Conservation (phyloP, 768 basidiomycete species). For the Suillus paluster region DNA sequence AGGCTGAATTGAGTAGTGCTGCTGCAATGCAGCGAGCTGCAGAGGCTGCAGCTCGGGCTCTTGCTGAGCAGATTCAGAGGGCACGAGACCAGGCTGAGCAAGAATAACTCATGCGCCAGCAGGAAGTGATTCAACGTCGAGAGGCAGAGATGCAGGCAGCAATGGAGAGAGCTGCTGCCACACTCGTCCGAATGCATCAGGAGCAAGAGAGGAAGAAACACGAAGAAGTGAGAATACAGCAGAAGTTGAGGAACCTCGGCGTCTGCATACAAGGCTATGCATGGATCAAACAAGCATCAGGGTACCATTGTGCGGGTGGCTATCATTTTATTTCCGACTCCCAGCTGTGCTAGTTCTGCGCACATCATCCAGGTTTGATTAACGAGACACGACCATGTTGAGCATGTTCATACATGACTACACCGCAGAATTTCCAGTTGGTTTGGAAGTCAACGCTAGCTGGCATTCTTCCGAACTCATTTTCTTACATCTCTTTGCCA, state of each 20-base stretch:
- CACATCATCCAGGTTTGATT: background rate
- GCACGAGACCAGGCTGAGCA: slow-evolving; percentile 28
- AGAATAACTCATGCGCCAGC: slow-evolving; percentile 20
- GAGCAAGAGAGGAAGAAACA: slow-evolving; percentile 28
- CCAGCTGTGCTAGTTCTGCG: slow-evolving; percentile 25
- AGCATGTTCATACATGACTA: too few species aligned
- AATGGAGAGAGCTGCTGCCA: slow-evolving; percentile 23
- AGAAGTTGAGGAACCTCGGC: slow-evolving; percentile 50
- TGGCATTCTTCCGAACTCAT: too few species aligned
- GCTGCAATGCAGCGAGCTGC: slow-evolving; percentile 18
- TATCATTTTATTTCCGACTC: slow-evolving; percentile 42
- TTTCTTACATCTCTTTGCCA: too few species aligned
- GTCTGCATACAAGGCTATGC: slow-evolving; percentile 49
- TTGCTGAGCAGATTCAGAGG: slow-evolving; percentile 16
- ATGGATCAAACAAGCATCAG: slow-evolving; percentile 46
- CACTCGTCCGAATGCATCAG: slow-evolving; percentile 35
- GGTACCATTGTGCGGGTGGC: slow-evolving; percentile 54
- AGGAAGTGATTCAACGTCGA: slow-evolving; percentile 22
- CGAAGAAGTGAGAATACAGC: slow-evolving; percentile 39
- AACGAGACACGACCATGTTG: background rate
- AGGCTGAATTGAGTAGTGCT: slow-evolving; percentile 21
- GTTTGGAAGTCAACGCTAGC: too few species aligned
- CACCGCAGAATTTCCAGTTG: too few species aligned
- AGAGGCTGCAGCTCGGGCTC: slow-evolving; percentile 17
- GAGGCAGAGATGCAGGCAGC: slow-evolving; percentile 20